Percentiles rank a stretch among this genome's conserved stretches.
Evolutionary conservation across 2,329 filamentous ascomycete genomes (phyloP).

Genomic region (Cryoendolithus antarcticus): DNA sequence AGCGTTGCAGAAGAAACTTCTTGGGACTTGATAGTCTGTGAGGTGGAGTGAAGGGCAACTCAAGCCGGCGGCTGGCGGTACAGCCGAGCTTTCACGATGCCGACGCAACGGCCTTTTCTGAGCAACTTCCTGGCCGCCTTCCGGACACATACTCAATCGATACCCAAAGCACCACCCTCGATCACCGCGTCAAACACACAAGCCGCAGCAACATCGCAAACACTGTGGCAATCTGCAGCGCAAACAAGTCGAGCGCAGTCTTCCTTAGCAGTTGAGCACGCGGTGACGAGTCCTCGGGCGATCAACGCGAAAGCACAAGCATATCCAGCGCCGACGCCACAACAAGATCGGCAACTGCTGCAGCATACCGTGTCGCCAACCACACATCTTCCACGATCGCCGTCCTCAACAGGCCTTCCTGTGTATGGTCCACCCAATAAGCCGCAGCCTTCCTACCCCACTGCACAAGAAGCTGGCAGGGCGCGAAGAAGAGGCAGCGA

Average conservation of each 20-base stretch:
- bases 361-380: conserved; percentile 26
- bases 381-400: conserved; percentile 24
- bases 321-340: conserved; percentile 21
- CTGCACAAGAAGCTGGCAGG: conserved; percentile 18
- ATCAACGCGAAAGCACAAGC: conserved; percentile 34
- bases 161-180: conserved; percentile 41
- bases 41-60: no score
- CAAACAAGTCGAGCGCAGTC: conserved; percentile 3
- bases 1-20: no score
- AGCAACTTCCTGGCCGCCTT: conserved; percentile 57
- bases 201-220: conserved; percentile 16
- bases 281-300: conserved; percentile 31
- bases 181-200: conserved; percentile 30
- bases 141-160: conserved; percentile 46
- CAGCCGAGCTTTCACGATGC: conserved; percentile 31
- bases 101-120: conserved; percentile 54
- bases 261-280: conserved; percentile 15
- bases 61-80: no score
- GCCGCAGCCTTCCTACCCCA: conserved; percentile 20
- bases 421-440: conserved; percentile 24
- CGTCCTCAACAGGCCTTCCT: conserved; percentile 20
- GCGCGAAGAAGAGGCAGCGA: conserved; percentile 52
- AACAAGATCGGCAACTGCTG: conserved; percentile 16
- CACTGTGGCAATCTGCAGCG: conserved; percentile 3
- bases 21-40: no score